Evolutionary conservation across 1,284 basidiomycete genomes (phyloP).

Genomic region (Albatrellus sp.): DNA sequence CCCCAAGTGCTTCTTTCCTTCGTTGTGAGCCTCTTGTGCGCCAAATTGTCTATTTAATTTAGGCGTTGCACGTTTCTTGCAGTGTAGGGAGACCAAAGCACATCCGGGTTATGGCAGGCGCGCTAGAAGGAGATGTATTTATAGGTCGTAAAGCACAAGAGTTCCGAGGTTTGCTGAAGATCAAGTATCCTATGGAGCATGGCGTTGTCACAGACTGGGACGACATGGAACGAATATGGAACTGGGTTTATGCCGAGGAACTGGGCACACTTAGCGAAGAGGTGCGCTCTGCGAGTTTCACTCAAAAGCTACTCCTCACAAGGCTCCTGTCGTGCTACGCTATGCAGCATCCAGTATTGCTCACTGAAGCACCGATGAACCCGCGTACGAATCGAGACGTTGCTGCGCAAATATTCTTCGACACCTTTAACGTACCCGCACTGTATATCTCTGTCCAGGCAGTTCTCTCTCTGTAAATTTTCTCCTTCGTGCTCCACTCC

Average conservation of each 20-base stretch:
- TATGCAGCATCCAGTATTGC: constrained; percentile 82
- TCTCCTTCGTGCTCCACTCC: constrained; percentile 9
- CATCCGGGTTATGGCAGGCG: constrained; percentile 92
- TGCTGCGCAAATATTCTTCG: constrained; percentile 96
- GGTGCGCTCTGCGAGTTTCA: constrained; percentile 34
- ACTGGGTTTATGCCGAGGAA: constrained; percentile 91
- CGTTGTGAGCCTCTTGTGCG: constrained; percentile 66
- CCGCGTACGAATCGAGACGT: constrained; percentile 89
- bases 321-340: constrained; percentile 3
- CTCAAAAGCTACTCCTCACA: not conserved
- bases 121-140: constrained; percentile 85
- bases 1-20: constrained; percentile 96
- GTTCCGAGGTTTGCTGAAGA: constrained; percentile 86
- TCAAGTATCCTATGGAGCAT: constrained; percentile 98
- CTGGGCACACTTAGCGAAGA: constrained; percentile 91
- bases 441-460: constrained; percentile 97
- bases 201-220: constrained; percentile 95
- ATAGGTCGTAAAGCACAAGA: constrained; percentile 92
- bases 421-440: constrained; percentile 98
- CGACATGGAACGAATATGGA: constrained; percentile 98
- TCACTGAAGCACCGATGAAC: constrained; percentile 93
- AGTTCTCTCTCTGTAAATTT: constrained; percentile 80
- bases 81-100: constrained; percentile 95
- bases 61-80: constrained; percentile 3
- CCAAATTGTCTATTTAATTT: constrained; percentile 14